Conservation (phyloP, 495 filamentous ascomycete genomes). For the Trichoderma orchidacearum region DNA sequence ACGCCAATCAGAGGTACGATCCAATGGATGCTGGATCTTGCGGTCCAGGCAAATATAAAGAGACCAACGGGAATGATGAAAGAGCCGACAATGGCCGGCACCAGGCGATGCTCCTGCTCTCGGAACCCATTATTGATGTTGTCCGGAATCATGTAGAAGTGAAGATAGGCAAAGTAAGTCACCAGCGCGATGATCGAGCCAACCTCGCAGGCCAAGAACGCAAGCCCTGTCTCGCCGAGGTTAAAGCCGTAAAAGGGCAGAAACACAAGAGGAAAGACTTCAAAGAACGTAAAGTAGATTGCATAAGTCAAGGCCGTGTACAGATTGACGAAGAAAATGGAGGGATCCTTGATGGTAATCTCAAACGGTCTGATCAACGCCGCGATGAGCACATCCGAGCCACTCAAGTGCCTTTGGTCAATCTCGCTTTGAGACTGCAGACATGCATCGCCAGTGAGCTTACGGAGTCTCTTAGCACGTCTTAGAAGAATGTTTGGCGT, state of each 20-base stretch:
- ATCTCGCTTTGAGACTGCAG: neutral
- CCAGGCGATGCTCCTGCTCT: neutral
- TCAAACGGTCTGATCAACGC: neutral
- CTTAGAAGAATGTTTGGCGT: neutral
- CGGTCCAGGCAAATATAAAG: conserved; percentile 27
- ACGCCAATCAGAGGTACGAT: conserved; percentile 42
- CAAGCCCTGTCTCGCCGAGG: neutral
- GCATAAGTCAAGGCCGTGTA: neutral
- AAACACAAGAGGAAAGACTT: neutral
- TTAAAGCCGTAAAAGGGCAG: neutral
- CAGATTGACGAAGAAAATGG: neutral
- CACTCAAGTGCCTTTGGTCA: neutral
- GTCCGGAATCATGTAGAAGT: neutral
- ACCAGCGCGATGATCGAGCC: neutral
- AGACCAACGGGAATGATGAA: conserved; percentile 3
- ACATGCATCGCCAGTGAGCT: neutral
- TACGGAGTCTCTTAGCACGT: neutral
- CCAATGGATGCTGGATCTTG: conserved; percentile 35
- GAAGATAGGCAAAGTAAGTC: neutral
- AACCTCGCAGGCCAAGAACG: neutral
- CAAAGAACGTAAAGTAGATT: neutral
- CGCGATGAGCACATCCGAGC: neutral
- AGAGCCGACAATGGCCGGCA: neutral
- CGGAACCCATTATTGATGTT: neutral
- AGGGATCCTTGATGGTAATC: neutral